Conservation (phyloP, 2,329 filamentous ascomycete genomes). For the Teratosphaeria zuluensis region DNA sequence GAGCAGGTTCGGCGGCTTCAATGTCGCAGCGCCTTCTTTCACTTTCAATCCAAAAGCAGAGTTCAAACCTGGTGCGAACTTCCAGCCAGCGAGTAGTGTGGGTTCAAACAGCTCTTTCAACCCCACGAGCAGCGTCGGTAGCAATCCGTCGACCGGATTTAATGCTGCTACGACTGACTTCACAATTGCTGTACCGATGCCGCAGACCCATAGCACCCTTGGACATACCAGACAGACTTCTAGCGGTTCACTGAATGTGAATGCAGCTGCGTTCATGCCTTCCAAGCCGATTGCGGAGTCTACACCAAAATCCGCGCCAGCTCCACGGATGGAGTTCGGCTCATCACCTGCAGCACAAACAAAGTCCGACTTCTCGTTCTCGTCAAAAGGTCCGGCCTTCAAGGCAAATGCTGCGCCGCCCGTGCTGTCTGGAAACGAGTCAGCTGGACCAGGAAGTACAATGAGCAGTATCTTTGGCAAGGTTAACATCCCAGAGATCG, state of each 20-base stretch:
- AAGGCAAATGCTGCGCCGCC: conserved; percentile 17
- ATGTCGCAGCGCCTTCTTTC: conserved; percentile 83
- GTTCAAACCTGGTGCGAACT: conserved; percentile 34
- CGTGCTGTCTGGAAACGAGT: conserved; percentile 5
- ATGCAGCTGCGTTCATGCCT: conserved; percentile 23
- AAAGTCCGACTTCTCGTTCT: conserved; percentile 29
- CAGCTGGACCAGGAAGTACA: background rate
- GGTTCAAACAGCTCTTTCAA: background rate
- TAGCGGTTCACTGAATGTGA: conserved; percentile 51
- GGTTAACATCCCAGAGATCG: conserved; percentile 53
- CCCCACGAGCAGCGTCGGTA: background rate
- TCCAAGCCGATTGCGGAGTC: background rate
- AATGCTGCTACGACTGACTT: conserved; percentile 4
- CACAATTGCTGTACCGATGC: conserved; percentile 15
- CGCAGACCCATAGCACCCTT: conserved; percentile 3
- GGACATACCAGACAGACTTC: conserved; percentile 18
- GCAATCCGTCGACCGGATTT: background rate
- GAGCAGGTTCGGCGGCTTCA: conserved; percentile 82
- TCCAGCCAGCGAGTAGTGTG: conserved; percentile 20
- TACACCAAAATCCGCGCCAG: background rate
- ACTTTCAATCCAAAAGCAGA: conserved; percentile 56
- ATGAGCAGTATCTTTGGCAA: conserved; percentile 27
- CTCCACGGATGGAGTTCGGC: background rate
- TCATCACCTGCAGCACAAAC: conserved; percentile 8
- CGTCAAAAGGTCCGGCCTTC: conserved; percentile 18